A percentile compares a stretch with the other conserved stretches of the same genome.
phyloP scores from a whole-genome alignment of 257 asterid genomes.

The Agastache rugosa region DNA sequence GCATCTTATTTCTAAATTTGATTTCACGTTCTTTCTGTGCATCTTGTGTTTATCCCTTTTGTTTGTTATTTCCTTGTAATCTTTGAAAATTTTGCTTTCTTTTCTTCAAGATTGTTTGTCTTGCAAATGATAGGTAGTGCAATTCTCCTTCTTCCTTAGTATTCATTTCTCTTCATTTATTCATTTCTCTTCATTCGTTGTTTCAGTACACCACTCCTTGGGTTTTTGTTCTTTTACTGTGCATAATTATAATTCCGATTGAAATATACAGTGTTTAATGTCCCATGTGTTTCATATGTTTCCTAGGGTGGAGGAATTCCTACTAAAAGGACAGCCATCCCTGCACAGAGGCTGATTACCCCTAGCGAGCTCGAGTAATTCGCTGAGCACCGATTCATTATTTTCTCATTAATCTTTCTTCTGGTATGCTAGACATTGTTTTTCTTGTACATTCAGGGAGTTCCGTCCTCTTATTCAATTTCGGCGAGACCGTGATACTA shows the following conservation, averaged over 20 bases:
- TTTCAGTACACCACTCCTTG: not conserved
- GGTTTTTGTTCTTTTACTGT: constrained; percentile 2
- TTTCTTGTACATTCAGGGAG: constrained; percentile 57
- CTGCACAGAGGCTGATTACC: constrained; percentile 92
- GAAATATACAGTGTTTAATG: not conserved
- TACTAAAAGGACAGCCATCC: constrained; percentile 63
- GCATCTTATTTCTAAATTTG: constrained; percentile 18
- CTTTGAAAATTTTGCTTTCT: not conserved
- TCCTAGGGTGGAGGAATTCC: constrained; percentile 88
- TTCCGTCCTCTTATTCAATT: constrained; percentile 89
- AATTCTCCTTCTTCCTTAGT: not conserved
- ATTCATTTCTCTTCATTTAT: constrained; percentile 1
- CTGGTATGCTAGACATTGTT: constrained; percentile 31
- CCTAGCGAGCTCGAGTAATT: constrained; percentile 92
- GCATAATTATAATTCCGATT: constrained; percentile 17
- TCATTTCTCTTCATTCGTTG: constrained; percentile 6
- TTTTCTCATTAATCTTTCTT: constrained; percentile 23
- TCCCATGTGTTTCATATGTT: constrained; percentile 27
- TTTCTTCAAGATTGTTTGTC: not conserved
- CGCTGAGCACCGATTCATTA: constrained; percentile 26
- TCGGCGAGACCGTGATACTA: constrained; percentile 90
- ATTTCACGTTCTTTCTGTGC: not conserved
- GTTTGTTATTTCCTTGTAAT: not conserved
- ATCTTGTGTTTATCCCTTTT: not conserved
- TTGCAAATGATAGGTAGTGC: not conserved